Percentiles rank a stretch among this genome's conserved stretches.
These are phyloP conservation scores for Alternaria sp. DNA, from an alignment of 2,329 filamentous ascomycete genomes.

Conservation along the genomic window DNA sequence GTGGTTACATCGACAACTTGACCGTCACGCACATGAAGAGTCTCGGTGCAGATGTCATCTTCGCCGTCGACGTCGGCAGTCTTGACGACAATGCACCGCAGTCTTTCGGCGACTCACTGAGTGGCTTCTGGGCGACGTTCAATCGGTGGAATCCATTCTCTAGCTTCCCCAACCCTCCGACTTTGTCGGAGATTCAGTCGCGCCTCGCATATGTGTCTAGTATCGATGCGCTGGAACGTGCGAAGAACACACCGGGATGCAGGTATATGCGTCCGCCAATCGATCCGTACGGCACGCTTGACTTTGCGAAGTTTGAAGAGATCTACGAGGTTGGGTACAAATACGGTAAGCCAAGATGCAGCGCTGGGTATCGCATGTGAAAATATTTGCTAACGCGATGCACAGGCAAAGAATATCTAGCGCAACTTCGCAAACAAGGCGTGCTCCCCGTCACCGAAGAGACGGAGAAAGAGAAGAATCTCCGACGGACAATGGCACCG, in stretches of 20 bases:
- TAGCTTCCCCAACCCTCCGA: conserved; percentile 87
- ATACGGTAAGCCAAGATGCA: conserved; percentile 61
- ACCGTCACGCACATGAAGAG: conserved; percentile 98
- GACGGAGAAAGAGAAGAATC: conserved; percentile 61
- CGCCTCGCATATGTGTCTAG: conserved; percentile 93
- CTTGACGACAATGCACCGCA: conserved; percentile 93
- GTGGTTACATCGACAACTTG: conserved; percentile 96
- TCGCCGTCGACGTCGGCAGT: conserved; percentile 93
- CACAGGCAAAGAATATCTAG: conserved; percentile 75
- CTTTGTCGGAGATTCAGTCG: conserved; percentile 93
- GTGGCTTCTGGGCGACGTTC: conserved; percentile 91
- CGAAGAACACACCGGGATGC: conserved; percentile 89
- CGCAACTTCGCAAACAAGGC: conserved; percentile 79
- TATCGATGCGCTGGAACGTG: conserved; percentile 91
- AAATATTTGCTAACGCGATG: conserved; percentile 1
- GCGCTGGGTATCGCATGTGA: background rate
- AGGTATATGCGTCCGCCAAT: conserved; percentile 97
- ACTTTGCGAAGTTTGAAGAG: conserved; percentile 98
- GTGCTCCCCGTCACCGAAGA: conserved; percentile 68
- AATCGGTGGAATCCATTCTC: conserved; percentile 99
- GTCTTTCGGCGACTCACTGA: conserved; percentile 90
- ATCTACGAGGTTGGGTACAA: conserved; percentile 90
- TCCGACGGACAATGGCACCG: conserved; percentile 63
- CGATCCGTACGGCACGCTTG: conserved; percentile 90
- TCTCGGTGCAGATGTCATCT: conserved; percentile 90